phyloP scores from a whole-genome alignment of 2,329 filamentous ascomycete species.

The Zymoseptoria crescenta region DNA sequence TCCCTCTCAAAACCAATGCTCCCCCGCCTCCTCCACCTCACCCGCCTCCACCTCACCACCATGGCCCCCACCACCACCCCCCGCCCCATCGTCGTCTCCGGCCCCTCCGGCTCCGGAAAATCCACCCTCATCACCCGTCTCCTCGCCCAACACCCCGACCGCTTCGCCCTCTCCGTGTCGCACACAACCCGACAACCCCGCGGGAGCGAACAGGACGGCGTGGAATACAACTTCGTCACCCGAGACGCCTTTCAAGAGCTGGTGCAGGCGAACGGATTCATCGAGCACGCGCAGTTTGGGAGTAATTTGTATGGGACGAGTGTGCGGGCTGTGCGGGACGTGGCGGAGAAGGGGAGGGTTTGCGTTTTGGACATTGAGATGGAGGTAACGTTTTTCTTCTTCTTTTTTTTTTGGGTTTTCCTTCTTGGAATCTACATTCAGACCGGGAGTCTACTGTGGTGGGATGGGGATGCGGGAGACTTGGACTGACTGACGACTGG shows the following conservation, averaged over 20 bases:
- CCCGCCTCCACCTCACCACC: too few relatives aligned
- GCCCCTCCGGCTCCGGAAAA: constrained; percentile 73
- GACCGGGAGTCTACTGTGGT: background rate
- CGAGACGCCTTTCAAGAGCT: constrained; percentile 60
- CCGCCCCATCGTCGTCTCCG: constrained; percentile 68
- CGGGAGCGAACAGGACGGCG: constrained; percentile 64
- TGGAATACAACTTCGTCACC: constrained; percentile 72
- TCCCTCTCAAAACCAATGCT: too few relatives aligned
- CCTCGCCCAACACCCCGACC: constrained; percentile 56
- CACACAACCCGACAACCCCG: constrained; percentile 76
- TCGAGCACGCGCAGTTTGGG: constrained; percentile 81
- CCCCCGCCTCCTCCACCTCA: too few relatives aligned
- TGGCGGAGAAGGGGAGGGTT: constrained; percentile 59
- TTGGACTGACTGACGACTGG: background rate
- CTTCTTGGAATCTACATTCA: background rate
- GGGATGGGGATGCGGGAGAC: background rate
- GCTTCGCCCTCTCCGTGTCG: constrained; percentile 54
- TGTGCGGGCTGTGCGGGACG: constrained; percentile 68
- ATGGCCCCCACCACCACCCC: background rate
- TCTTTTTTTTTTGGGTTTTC: too few relatives aligned
- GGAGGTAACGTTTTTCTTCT: constrained; percentile 53
- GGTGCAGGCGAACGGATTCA: constrained; percentile 63
- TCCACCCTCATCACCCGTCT: constrained; percentile 69
- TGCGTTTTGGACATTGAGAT: constrained; percentile 95
- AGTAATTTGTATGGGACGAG: constrained; percentile 83